These are phyloP conservation scores for Inga laurina DNA, from an alignment of 306 rosid species.

Conservation along the genomic window DNA sequence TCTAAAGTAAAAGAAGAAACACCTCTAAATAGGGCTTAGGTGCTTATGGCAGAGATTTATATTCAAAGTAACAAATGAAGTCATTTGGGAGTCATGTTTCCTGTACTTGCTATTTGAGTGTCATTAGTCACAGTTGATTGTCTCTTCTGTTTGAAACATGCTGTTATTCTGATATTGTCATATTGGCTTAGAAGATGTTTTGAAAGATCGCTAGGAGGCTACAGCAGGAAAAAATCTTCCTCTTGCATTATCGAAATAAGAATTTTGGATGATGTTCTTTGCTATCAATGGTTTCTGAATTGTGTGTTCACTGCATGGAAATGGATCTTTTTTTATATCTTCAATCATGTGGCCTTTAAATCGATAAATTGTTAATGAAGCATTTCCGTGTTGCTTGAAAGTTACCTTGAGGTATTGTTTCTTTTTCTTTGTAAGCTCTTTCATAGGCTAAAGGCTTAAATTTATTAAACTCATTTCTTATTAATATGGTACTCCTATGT, in stretches of 20 bases:
- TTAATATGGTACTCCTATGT: too few relatives aligned
- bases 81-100: neutral
- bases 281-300: neutral
- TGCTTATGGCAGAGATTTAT: neutral
- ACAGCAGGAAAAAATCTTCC: neutral
- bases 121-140: neutral
- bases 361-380: neutral
- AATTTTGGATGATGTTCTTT: neutral
- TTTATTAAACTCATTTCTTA: neutral
- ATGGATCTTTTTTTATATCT: neutral
- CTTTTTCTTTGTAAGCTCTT: neutral
- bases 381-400: neutral
- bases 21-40: neutral
- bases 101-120: slow-evolving; percentile 18
- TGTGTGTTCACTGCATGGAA: neutral
- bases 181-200: neutral
- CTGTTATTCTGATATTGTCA: slow-evolving; percentile 6
- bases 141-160: slow-evolving; percentile 1
- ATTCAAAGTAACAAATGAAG: neutral
- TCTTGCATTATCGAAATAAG: neutral
- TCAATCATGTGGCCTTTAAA: neutral
- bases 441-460: neutral
- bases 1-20: neutral
- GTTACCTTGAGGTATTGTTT: neutral
- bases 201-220: neutral